A percentile compares a stretch with the other conserved stretches of the same genome.
Conservation (phyloP, 306 rosid species). For the Inga laurina region DNA sequence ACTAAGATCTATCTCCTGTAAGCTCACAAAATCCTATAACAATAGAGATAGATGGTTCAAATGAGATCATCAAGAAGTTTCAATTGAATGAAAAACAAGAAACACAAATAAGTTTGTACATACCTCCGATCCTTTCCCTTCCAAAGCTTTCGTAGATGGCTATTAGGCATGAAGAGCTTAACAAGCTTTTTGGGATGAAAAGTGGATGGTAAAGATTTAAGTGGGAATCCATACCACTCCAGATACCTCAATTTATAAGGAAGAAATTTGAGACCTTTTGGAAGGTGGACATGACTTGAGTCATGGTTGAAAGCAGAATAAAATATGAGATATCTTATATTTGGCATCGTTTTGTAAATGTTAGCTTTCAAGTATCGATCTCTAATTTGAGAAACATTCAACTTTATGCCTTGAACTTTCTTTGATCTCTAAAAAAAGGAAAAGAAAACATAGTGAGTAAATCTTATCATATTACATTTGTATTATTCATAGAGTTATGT, state of each 20-base stretch:
- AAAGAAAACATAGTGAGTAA: neutral
- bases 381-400: neutral
- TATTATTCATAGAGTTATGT: neutral
- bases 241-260: neutral
- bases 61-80: neutral
- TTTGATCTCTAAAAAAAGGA: constrained; percentile 19
- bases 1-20: neutral
- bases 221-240: neutral
- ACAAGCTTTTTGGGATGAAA: neutral
- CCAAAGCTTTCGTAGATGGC: neutral
- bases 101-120: neutral
- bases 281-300: neutral
- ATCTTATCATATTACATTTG: neutral
- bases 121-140: neutral
- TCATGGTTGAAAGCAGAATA: neutral
- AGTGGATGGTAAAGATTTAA: neutral
- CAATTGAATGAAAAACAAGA: neutral
- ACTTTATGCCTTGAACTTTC: neutral
- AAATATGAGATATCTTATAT: neutral
- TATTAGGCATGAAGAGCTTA: neutral
- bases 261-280: neutral
- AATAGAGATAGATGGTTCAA: neutral
- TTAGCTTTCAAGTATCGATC: neutral
- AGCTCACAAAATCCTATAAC: neutral
- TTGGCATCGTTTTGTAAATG: neutral